Evolutionary conservation across 169 alveolate genomes (phyloP).

Genomic region (Ichthyophthirius multifiliis): DNA sequence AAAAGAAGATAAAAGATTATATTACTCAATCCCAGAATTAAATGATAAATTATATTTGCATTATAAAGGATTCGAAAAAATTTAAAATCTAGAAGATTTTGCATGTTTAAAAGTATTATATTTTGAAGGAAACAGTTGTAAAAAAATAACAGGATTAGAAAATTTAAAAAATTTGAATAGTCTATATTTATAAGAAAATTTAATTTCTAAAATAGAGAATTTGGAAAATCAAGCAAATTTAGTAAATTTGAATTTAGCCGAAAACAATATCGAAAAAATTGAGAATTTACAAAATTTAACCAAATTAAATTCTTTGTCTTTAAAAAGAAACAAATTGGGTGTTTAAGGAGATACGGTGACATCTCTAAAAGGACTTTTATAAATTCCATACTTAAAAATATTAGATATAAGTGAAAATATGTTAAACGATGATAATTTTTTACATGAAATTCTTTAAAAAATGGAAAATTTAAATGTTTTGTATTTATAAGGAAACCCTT

Average conservation of each 20-base stretch:
- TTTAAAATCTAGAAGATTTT: constrained; percentile 50
- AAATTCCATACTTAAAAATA: constrained; percentile 44
- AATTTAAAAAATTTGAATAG: constrained; percentile 38
- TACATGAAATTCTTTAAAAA: constrained; percentile 14
- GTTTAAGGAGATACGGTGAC: no score
- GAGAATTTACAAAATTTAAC: constrained; percentile 34
- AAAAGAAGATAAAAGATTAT: no score
- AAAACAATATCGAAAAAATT: constrained; percentile 49
- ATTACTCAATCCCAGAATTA: constrained; percentile 9
- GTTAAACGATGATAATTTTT: constrained; percentile 42
- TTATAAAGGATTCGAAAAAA: constrained; percentile 52
- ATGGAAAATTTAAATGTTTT: constrained; percentile 8
- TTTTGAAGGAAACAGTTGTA: constrained; percentile 49
- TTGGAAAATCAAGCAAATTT: constrained; percentile 37
- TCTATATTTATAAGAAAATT: constrained; percentile 54
- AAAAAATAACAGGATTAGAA: constrained; percentile 49
- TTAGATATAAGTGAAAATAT: constrained; percentile 52
- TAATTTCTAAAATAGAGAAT: constrained; percentile 48
- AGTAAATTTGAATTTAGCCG: constrained; percentile 47
- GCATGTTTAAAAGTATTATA: constrained; percentile 43
- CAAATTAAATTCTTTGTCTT: no score
- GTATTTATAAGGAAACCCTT: constrained; percentile 49
- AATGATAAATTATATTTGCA: constrained; percentile 47
- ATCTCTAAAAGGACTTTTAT: constrained; percentile 12
- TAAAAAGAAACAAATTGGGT: no score